Conservation (phyloP, 78 protist genomes). For the Polysphondylium violaceum region DNA sequence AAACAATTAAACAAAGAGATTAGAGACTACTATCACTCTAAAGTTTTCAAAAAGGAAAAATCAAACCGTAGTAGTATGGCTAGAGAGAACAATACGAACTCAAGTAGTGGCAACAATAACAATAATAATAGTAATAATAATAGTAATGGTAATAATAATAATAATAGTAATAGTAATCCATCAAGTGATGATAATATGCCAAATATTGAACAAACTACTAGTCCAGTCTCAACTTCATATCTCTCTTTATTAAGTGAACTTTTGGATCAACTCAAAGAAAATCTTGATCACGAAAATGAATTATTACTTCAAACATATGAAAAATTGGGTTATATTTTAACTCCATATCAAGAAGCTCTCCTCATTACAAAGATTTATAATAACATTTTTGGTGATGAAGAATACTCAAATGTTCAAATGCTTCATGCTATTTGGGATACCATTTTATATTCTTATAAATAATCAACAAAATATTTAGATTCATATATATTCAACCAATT, state of each 20-base stretch:
- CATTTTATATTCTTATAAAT: constrained; percentile 1
- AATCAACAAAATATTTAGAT: not conserved
- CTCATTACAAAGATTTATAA: constrained; percentile 45
- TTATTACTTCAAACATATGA: constrained; percentile 37
- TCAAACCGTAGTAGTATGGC: not conserved
- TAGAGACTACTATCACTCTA: constrained; percentile 49
- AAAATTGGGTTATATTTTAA: constrained; percentile 14
- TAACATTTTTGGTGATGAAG: not conserved
- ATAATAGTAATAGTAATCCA: not conserved
- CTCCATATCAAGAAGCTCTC: constrained; percentile 65
- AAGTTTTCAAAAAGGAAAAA: constrained; percentile 15
- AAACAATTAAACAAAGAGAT: constrained; percentile 34
- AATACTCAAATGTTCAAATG: constrained; percentile 54
- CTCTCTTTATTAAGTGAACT: constrained; percentile 9
- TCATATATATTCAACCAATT: too few relatives aligned
- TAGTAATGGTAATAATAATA: not conserved
- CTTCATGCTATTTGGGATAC: constrained; percentile 45
- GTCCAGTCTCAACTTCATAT: constrained; percentile 29
- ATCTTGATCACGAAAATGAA: constrained; percentile 47
- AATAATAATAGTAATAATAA: not conserved
- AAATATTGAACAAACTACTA: not conserved
- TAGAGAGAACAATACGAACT: not conserved
- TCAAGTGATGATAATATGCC: not conserved
- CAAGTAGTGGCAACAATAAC: not conserved
- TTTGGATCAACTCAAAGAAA: constrained; percentile 49